A percentile compares a stretch with the other conserved stretches of the same genome.
Conservation (phyloP, 441 rosid species). For the Metrosideros polymorpha region DNA sequence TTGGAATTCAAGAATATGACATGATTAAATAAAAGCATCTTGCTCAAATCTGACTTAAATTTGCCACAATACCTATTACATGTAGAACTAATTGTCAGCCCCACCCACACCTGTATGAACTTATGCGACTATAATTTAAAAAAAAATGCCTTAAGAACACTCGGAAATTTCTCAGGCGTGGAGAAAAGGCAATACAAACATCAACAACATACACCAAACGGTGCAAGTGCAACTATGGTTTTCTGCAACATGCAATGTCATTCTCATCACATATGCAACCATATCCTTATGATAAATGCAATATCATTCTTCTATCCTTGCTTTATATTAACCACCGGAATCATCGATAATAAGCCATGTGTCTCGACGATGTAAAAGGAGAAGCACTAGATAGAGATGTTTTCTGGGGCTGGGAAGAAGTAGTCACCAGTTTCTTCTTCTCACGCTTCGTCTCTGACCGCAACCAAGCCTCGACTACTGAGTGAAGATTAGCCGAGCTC, state of each 20-base stretch:
- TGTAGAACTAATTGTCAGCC: not conserved
- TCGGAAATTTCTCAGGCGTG: not conserved
- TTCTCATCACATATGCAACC: not conserved
- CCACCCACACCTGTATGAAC: not conserved
- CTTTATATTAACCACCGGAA: not conserved
- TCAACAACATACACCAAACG: not conserved
- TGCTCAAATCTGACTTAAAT: not conserved
- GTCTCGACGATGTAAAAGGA: slow-evolving; percentile 79
- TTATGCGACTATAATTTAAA: not conserved
- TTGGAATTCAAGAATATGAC: not conserved
- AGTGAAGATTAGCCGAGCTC: slow-evolving; percentile 59
- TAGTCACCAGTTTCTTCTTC: slow-evolving; percentile 39
- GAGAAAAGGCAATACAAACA: not conserved
- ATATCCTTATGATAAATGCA: not conserved
- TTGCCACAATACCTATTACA: not conserved
- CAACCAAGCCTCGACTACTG: slow-evolving; percentile 86
- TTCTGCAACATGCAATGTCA: not conserved
- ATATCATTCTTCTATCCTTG: not conserved
- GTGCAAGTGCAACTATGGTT: not conserved
- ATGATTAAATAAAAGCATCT: not conserved
- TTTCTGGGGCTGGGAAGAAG: slow-evolving; percentile 25
- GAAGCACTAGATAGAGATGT: slow-evolving; percentile 39
- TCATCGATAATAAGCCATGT: slow-evolving; percentile 92
- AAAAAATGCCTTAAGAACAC: not conserved
- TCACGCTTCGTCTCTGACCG: slow-evolving; percentile 61